Percentiles rank a stretch among this genome's conserved stretches.
Conservation (phyloP, 2,329 filamentous ascomycete genomes). For the Cordyceps pruinosa region DNA sequence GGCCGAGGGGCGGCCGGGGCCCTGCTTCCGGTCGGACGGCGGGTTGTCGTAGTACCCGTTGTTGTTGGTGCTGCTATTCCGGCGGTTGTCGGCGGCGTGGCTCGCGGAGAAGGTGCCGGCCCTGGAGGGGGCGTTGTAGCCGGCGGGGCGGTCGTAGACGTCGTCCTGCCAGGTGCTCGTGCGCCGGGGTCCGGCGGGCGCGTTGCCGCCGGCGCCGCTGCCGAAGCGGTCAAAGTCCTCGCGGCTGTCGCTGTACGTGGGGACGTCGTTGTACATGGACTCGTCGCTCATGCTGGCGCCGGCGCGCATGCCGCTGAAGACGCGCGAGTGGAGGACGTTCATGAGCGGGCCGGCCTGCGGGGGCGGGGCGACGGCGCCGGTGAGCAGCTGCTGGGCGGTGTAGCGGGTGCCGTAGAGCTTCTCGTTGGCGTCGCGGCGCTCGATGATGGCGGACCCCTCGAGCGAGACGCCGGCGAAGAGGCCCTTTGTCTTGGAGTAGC, state of each 20-base stretch:
- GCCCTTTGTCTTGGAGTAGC: constrained; percentile 96
- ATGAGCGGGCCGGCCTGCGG: constrained; percentile 78
- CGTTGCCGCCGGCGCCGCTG: constrained; percentile 19
- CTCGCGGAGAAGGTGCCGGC: constrained; percentile 45
- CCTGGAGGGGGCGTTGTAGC: constrained; percentile 34
- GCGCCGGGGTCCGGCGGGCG: constrained; percentile 52
- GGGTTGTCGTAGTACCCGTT: constrained; percentile 49
- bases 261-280: constrained; percentile 86
- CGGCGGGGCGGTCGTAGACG: constrained; percentile 56
- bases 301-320: constrained; percentile 63
- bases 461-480: constrained; percentile 92
- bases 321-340: constrained; percentile 73
- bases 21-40: constrained; percentile 37
- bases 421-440: constrained; percentile 93
- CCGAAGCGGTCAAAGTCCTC: constrained; percentile 58
- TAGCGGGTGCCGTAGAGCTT: constrained; percentile 83
- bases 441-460: constrained; percentile 87
- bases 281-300: constrained; percentile 40
- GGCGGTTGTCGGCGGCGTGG: constrained; percentile 24
- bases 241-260: constrained; percentile 76
- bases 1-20: constrained; percentile 72
- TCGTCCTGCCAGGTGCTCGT: constrained; percentile 71
- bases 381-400: constrained; percentile 75
- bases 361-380: constrained; percentile 69
- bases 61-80: constrained; percentile 42